Evolutionary conservation across 2,329 filamentous ascomycete genomes (phyloP), one percentile per base, ranked within the genome.

Genomic region (Arthrobotrys megalospora): DNA sequence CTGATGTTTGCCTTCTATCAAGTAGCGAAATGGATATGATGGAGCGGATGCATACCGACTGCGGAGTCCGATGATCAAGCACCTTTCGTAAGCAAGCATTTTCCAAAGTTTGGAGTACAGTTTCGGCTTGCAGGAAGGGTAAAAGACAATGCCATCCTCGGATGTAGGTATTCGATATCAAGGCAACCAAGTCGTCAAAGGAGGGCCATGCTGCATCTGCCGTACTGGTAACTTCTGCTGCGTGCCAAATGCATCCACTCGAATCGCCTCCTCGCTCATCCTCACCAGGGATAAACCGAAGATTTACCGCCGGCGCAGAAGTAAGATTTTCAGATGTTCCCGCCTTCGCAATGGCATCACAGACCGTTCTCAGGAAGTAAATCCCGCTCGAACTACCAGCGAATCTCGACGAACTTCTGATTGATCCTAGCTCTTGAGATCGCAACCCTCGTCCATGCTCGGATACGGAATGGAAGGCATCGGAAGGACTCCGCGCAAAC

Each of bases 361-460:
- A 88, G 1, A 89, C 88, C 19, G 86, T 86, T 5, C 87, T 86
- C 38, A 89, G 87, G 80, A 89, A 89, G 80, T 89, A 86, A n/a
- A 89, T 89, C 0, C 88, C 88, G 76, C 88, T 89, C 14, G 87
- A 87, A 63, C 88, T 89, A 3, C 88, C 88, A 3, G 89, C 85
- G 69, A 90, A 90, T 0, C 86, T 87, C 12, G 87, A 86, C 2
- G 86, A 86, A 21, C 85, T 86, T 73, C 88, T 85, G 87, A 89
- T 89, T 69, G 88, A 82, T 8, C 86, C 86, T 32, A 87, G 84
- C 73, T 87, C 85, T 16, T 84, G 84, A 19, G 83, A 79, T 45
- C 79, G 79, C 76, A 70, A 53, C 80, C 48, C 70, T 80, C 80
- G 50, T 65, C 70, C 47, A 81, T 69, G n/a, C 64, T 79, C 50